Evolutionary conservation across 495 filamentous ascomycete genomes (phyloP), one percentile per base, ranked within the genome.

Genomic region (Cercophora newfieldiana): DNA sequence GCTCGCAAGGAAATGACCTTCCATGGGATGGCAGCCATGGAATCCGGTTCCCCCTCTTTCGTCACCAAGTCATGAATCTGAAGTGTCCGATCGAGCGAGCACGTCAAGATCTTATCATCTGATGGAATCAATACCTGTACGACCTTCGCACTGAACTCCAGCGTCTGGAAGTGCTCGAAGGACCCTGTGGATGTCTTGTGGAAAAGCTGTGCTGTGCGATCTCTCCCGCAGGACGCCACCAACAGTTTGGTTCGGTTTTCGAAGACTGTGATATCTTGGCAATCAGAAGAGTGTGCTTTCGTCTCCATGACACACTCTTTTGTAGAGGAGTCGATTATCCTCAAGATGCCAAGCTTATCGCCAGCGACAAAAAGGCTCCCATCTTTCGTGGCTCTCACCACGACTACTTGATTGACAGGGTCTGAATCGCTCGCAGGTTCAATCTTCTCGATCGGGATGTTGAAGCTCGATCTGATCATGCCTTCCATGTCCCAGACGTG

Each of bases 201-300:
- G 74, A 97, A 98, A 21, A 98, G 81, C 75, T 99, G 95, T 22
- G 95, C 85, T 56, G 89, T 96, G 51, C 95, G 89, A 78, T 99
- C 95, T 68, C 94, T 86, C 37, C 93, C 90, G 71, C 89, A 91
- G 24, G 87, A 92, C 22, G 90, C 92, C 51, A 98, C 80, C 56
- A 97, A 75, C 12, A 81, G 74, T 49, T 78, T 80, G 2, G 79
- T 75, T 18, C 82, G 75, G 51, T 80, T 81, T 64, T 89, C 83
- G 64, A 83, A 83, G 31, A 93, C 79, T 7, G 87, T 86, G 58
- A 98, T 90, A 69, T 91, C 91, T 31, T 91, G 91, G 65, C 97
- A 91, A 68, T 98, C 94, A 12, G 87, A 87, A 10, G 88, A 85
- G 77, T 99, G 95, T 22, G 94, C 96, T 70, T 94, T 94, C 50